Evolutionary conservation across 345 rosid species (phyloP).

Genomic region (Mangifera indica): DNA sequence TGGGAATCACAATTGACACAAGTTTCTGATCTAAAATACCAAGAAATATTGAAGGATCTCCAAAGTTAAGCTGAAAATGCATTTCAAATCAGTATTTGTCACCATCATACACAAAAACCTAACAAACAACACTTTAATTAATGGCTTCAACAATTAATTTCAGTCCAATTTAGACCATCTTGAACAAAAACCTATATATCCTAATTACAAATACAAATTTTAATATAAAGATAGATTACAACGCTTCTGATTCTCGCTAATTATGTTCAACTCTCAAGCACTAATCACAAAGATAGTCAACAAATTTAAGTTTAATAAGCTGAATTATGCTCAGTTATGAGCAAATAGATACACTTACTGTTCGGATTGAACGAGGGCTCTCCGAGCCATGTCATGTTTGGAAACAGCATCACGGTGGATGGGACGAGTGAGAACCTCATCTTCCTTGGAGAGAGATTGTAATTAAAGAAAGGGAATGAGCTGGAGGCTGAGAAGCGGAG

Average conservation of each 20-base stretch:
- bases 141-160: constrained; percentile 1
- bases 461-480: constrained; percentile 93
- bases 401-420: constrained; percentile 64
- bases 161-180: neutral
- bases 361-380: constrained; percentile 63
- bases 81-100: neutral
- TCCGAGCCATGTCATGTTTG: constrained; percentile 61
- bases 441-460: constrained; percentile 48
- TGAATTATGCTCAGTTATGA: neutral
- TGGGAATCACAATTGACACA: neutral
- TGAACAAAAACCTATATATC: neutral
- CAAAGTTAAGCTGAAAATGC: neutral
- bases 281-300: neutral
- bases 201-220: neutral
- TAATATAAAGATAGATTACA: neutral
- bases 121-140: neutral
- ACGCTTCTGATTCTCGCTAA: neutral
- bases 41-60: neutral
- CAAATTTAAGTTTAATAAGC: neutral
- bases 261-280: neutral
- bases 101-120: no score
- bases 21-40: neutral
- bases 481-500: constrained; percentile 68
- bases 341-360: constrained; percentile 38
- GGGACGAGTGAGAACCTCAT: constrained; percentile 58